These are phyloP conservation scores for Ganoderma lingzhi DNA, from an alignment of 1,284 basidiomycete species.

Conservation along the genomic window DNA sequence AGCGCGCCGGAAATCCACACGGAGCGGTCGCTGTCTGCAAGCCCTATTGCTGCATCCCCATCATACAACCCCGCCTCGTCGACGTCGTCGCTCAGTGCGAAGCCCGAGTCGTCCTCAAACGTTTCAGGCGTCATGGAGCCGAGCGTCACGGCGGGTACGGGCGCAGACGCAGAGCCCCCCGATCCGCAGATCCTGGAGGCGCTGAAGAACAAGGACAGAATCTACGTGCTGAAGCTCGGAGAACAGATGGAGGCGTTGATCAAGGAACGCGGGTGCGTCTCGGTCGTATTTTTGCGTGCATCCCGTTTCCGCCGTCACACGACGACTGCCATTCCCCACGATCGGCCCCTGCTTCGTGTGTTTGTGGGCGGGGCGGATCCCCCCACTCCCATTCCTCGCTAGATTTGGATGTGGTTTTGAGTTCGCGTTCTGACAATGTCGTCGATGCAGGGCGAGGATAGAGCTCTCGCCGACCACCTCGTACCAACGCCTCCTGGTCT, in stretches of 20 bases:
- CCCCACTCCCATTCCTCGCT: not conserved
- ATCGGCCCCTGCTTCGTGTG: conserved; percentile 11
- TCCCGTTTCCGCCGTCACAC: conserved; percentile 25
- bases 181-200: conserved; percentile 84
- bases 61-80: conserved; percentile 35
- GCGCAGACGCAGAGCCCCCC: conserved; percentile 50
- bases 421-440: conserved; percentile 27
- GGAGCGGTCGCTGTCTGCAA: conserved; percentile 30
- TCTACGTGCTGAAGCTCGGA: conserved; percentile 84
- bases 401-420: not conserved
- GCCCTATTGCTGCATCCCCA: conserved; percentile 34
- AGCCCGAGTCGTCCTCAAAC: conserved; percentile 32
- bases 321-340: conserved; percentile 20
- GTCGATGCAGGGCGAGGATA: conserved; percentile 57
- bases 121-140: conserved; percentile 23
- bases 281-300: conserved; percentile 12
- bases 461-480: conserved; percentile 73
- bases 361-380: not conserved
- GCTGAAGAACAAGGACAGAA: conserved; percentile 84
- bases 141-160: conserved; percentile 22
- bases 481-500: conserved; percentile 83
- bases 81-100: conserved; percentile 30
- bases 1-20: conserved; percentile 36
- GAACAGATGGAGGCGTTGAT: conserved; percentile 84
- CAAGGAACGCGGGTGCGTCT: conserved; percentile 69